Evolutionary conservation across 78 protist species (phyloP), one percentile per base, ranked within the genome.

Genomic region (Chrysochromulina tobinii): DNA sequence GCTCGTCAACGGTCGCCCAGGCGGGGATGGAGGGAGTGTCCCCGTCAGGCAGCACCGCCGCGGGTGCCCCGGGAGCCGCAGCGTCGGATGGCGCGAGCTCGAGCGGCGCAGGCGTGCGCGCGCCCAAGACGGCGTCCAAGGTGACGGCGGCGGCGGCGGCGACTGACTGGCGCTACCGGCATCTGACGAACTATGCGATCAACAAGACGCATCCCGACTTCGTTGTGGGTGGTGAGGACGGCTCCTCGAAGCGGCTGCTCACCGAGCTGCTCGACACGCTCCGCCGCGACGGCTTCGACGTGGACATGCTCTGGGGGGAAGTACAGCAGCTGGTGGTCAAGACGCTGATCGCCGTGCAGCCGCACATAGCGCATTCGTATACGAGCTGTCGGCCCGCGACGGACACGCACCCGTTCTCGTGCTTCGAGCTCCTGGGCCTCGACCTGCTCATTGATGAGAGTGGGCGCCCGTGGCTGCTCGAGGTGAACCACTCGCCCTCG

Each of bases 171-270:
- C 64, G 64, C 64, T 59, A 14, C 64, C 23, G 64, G 86, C 97
- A 96, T 64, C 90, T 96, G 73, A 96, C 97, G 61, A 96, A 96
- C 93, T 96, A 94, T 81, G 89, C 96, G n/a, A 57, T 96, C 77
- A 96, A 94, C 95, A 93, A 92, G 84, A 67, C n/a, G 20, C 73
- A 64, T 61, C 7, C 54, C 38, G 81, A 64, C 61, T 87, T 67
- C 75, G 53, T 4, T 0, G 69, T 17, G 54, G 69, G 61, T 72
- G 67, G 67, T 0, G 88, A 38, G 38, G 86, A 79, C 3, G 59
- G 25, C 59, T 15, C 23, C 67, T 53, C 58, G 50, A 18, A 18
- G 89, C 67, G 90, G 69, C 69, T 73, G 61, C 67, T 59, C 59
- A 5, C 51, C 61, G n/a, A 2, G 61, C 9, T 91, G 54, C 59